Evolutionary conservation across 2,329 filamentous ascomycete genomes (phyloP), one percentile per base, ranked within the genome.

Genomic region (Gliomastix tumulicola): DNA sequence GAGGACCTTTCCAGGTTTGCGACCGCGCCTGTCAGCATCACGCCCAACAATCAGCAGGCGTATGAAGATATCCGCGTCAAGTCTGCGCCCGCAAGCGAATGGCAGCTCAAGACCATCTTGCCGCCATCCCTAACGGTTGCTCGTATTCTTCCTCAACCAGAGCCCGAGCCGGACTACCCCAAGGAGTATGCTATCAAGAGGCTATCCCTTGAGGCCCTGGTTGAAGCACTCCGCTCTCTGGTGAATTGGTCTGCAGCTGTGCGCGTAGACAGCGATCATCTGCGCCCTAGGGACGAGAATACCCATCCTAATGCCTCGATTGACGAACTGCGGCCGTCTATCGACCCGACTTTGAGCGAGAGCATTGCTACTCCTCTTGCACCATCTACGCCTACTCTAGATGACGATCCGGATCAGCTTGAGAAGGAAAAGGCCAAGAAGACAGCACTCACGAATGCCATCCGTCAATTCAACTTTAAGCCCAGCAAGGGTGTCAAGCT

Each of bases 391-490:
- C 84, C 79, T 16, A 65, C 81, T 3, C 62, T 79, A 4, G 88
- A 96, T 39, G 94, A 98, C 53, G 92, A 98, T 51, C 90, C 90
- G 0, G 88, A 81, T 43, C 84, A 96, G 50, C 69, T 98, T n/a
- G 92, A 97, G 53, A 94, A 84, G 58, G 88, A 89, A 38, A 97
- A 97, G 63, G 86, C 89, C 41, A 77, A 84, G 43, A 98, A 98
- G 64, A 97, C 88, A 7, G 92, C 92, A 0, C 65, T 97, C 42
- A 85, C 82, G 36, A 92, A 94, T 49, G 90, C 85, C 3, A 84
- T 96, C 37, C 79, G 82, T 34, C 84, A 88, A 43, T 98, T 98
- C 71, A 98, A 98, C 57, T 96, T 90, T 69, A 98, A 98, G 58
- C 88, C 94, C 0, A 98, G 98, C 60, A 79, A 84, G 41, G 94